Base-by-base conservation (phyloP, 305 asterid genomes). In the Salvia sclarea region DNA sequence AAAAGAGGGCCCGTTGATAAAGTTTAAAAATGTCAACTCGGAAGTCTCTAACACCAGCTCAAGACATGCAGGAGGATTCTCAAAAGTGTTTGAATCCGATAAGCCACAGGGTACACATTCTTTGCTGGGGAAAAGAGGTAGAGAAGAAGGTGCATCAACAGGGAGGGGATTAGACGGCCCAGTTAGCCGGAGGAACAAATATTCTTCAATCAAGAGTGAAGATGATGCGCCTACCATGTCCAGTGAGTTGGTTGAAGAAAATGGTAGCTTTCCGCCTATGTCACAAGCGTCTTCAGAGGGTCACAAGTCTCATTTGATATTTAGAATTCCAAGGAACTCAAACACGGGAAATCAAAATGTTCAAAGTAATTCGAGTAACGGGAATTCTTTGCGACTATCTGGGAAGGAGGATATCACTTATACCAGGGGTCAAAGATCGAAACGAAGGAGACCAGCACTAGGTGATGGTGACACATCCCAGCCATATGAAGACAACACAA, bases 341-440 rank as follows among this genome's bases (percentile, higher is more conserved):
- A 81, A 80, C 66, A 64, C 72, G 28, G 92, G 84, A 63, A 81
- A 70, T 76, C 92, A 76, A 61, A 82, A 52, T 74, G 66, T 48
- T 70, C 61, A 68, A 33, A 66, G 61, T 69, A 68, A 55, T 71
- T 31, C 33, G 41, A 69, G 45, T 45, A 35, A 45, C 54, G 86
- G 74, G 70, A 70, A 24, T 70, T 41, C 78, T 2, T 66, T 80
- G 75, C 63, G 78, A 54, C 65, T 82, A 69, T 66, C 79, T 17
- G 79, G 81, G 66, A 88, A 86, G 78, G 86, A 85, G 10, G 95
- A 87, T 75, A 86, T 78, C 61, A 77, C 85, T 69, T 83, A 76
- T 76, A 77, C 83, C 24, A 85, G 94, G 83, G 98, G 98, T 59
- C 98, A 86, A 64, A 81, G 96, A 68, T 89, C 98, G 38, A 94